Base-by-base conservation (phyloP, 345 rosid genomes). In the Brassica rapa region DNA sequence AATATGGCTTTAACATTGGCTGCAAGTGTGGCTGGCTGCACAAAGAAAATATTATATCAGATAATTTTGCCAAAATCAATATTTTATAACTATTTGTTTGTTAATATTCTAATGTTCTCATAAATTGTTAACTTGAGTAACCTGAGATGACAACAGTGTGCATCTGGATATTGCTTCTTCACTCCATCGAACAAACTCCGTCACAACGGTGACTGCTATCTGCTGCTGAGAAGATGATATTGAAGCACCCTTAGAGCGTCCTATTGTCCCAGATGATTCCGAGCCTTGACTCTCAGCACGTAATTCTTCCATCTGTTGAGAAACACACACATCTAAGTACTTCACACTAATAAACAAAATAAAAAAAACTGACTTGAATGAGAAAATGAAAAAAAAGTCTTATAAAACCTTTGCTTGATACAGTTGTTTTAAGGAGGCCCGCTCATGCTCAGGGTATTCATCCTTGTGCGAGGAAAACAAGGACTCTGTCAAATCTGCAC, bases 151-250 rank as follows among this genome's bases (percentile, higher is more conserved):
- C 73, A 96, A 91, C 65, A 91, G 80, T 37, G 89, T 82, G 91
- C 97, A 89, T 93, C 99, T 88, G 74, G 98, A 82, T 81, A 91
- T 88, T 72, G 99, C 93, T 87, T 95, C 99, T 84, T 95, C 99
- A 82, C 91, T 95, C 99, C 98, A 95, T 62, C 91, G 89, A 69
- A 89, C 94, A 86, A 95, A 91, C 85, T 93, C 99, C 21, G 97
- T 93, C 82, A 90, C 99, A 80, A 88, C 96, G 10, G 97, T 90
- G 71, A 95, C 98, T 83, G 99, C 89, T 85, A 93, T 91, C 86
- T 93, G 94, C 82, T 87, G 96, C 62, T 83, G 92, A 29, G 92
- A 89, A 83, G 94, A 86, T 75, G 96, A 81, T 62, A 91, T 83
- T 53, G 99, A 84, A 82, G 94, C 91, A 74, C 97, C 99, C 81